Conservation (phyloP, 2,329 filamentous ascomycete genomes). For the Colletotrichum ledebouriae region DNA sequence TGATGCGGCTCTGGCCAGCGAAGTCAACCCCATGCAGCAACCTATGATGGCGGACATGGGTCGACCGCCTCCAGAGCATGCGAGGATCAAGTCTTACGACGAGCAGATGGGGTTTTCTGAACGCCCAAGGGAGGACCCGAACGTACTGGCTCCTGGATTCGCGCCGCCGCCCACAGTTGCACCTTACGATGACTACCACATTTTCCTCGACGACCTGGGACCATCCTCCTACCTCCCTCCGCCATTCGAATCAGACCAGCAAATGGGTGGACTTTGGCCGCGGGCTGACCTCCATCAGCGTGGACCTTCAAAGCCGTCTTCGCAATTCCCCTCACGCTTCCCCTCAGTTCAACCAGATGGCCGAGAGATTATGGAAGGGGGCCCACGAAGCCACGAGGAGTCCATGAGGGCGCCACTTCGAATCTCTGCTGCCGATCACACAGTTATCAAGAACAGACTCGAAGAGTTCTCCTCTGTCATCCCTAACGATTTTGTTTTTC, state of each 20-base stretch:
- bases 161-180: constrained; percentile 55
- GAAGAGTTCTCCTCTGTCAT: constrained; percentile 73
- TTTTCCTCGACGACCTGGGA: constrained; percentile 70
- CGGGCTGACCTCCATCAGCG: constrained; percentile 56
- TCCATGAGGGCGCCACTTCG: constrained; percentile 56
- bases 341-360: constrained; percentile 66
- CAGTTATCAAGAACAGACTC: constrained; percentile 68
- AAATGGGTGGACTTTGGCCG: constrained; percentile 65
- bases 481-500: constrained; percentile 74
- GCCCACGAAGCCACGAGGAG: constrained; percentile 57
- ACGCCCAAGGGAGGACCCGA: constrained; percentile 61
- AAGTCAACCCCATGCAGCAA: constrained; percentile 63
- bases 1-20: constrained; percentile 71
- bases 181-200: constrained; percentile 68
- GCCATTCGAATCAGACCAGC: constrained; percentile 67
- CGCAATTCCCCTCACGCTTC: constrained; percentile 68
- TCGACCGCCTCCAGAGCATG: constrained; percentile 56
- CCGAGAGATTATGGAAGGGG: constrained; percentile 58
- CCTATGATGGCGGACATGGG: constrained; percentile 62
- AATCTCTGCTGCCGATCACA: constrained; percentile 68
- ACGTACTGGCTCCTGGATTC: constrained; percentile 57
- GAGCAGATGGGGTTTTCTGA: constrained; percentile 64
- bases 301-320: constrained; percentile 62
- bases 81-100: constrained; percentile 64
- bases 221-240: constrained; percentile 67